A percentile compares a stretch with the other conserved stretches of the same genome.
Evolutionary conservation across 208 protist species (phyloP).

Genomic region (Trypanosoma platydactyli): DNA sequence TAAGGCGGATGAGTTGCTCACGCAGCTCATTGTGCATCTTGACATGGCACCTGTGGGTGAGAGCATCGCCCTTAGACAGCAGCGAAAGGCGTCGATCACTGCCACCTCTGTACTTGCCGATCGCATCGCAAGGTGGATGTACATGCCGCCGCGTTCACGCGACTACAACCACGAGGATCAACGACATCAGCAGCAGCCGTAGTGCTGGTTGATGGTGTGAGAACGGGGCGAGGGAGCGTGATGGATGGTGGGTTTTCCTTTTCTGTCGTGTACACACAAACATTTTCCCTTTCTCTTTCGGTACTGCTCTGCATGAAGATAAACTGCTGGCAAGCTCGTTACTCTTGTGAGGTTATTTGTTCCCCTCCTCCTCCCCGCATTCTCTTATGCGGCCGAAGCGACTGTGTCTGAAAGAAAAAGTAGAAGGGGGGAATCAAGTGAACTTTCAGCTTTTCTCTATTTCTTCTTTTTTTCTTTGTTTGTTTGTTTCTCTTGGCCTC

Average conservation of each 20-base stretch:
- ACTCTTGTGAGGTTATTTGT: too few relatives aligned
- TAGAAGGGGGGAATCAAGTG: background rate
- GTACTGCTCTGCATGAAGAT: too few relatives aligned
- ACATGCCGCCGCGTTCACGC: constrained; percentile 18
- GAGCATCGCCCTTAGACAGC: constrained; percentile 38
- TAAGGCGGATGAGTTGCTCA: constrained; percentile 73
- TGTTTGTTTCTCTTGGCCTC: too few relatives aligned
- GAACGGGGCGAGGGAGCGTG: too few relatives aligned
- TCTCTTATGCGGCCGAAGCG: background rate
- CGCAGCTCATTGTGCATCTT: constrained; percentile 61
- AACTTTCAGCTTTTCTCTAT: constrained; percentile 10
- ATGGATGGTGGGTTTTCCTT: background rate
- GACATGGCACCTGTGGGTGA: constrained; percentile 57
- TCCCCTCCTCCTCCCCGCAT: too few relatives aligned
- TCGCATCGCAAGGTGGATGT: constrained; percentile 39
- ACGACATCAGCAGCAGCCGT: background rate
- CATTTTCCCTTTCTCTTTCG: background rate
- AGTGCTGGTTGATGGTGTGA: background rate
- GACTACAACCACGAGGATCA: background rate
- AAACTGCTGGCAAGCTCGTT: too few relatives aligned
- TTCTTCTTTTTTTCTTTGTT: constrained; percentile 30
- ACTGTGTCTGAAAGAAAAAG: background rate
- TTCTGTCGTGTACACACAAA: too few relatives aligned
- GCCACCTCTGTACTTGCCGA: constrained; percentile 34
- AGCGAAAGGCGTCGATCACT: constrained; percentile 43